phyloP scores from a whole-genome alignment of 805 yeast genomes.

The Candida michaelii region DNA sequence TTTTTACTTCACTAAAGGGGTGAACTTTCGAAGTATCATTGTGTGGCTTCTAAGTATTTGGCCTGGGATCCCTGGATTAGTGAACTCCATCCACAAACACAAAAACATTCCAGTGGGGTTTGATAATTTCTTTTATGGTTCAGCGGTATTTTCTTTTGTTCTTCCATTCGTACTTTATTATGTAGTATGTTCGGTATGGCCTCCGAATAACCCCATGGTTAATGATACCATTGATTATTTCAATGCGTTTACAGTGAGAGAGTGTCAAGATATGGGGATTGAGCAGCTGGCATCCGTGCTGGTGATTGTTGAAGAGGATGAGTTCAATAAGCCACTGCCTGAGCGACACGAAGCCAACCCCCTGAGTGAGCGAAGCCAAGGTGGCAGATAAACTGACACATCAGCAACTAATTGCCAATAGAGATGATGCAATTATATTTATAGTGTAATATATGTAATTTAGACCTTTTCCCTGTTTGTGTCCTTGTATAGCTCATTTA shows the following conservation, averaged over 20 bases:
- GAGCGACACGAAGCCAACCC: no score
- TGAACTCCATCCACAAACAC: slow-evolving; percentile 24
- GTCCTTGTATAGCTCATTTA: no score
- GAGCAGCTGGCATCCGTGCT: slow-evolving; percentile 7
- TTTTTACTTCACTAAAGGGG: slow-evolving; percentile 45
- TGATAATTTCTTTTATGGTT: slow-evolving; percentile 17
- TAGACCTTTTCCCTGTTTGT: no score
- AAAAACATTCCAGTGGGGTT: slow-evolving; percentile 11
- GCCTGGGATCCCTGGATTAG: slow-evolving; percentile 53
- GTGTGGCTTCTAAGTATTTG: slow-evolving; percentile 42
- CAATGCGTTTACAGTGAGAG: slow-evolving; percentile 37
- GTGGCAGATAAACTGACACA: no score
- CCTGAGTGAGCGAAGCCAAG: no score
- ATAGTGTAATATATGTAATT: no score
- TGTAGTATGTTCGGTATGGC: slow-evolving; percentile 19
- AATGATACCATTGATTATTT: slow-evolving; percentile 42
- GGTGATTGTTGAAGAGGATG: neutral
- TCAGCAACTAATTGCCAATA: no score
- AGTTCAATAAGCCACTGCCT: no score
- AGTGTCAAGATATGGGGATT: slow-evolving; percentile 25
- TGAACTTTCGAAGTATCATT: slow-evolving; percentile 41
- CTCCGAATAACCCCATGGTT: slow-evolving; percentile 23
- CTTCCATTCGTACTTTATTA: slow-evolving; percentile 35
- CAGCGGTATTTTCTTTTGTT: slow-evolving; percentile 17
- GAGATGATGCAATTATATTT: no score